Base-by-base conservation (phyloP, 345 rosid species). In the Erysimum cheiranthoides region DNA sequence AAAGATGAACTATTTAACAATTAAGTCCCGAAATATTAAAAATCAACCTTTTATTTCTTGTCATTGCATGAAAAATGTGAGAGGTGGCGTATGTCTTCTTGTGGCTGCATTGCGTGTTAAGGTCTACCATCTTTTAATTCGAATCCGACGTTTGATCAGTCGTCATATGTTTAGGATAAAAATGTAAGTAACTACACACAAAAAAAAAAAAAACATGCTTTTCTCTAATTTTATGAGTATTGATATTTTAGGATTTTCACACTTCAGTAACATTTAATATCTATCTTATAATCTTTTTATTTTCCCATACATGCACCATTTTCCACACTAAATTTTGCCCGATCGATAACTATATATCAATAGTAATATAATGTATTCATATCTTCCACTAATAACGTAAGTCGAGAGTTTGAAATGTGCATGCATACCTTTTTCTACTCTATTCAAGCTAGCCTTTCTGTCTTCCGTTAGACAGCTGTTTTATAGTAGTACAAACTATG, bases 51-150 rank as follows among this genome's bases (percentile, higher is more conserved):
- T 39, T 30, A 2, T 40, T 2, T 50, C 14, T 45, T 36, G 60
- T 62, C 40, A 30, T 39, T 62, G 69, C 76, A 62, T 51, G 76
- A 30, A 51, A 38, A 62, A 39, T 62, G 70, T 51, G 69, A 62
- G 61, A 39, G 67, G 67, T 47, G 6, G 5, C 58, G 66, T 7
- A 71, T 25, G 47, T 38, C 43, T 11, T 71, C 75, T 16, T 50
- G 25, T 72, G 16, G 42, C 62, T 73, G 61, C 27, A 72, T 61
- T 61, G 61, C 70, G 45, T 73, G 70, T 63, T 17, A 62, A 61
- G 43, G 8, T 42, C 31, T 12, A 28, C 54, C 38, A 49, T 36
- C 31, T 61, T 40, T 52, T 5, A 4, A 14, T 25, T 61, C 34
- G 21, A 59, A 2, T 14, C 46, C 8, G 28, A 43, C 42, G 32